Evolutionary conservation across 352 stramenopile species (phyloP), one percentile per base, ranked within the genome.

Genomic region (Phytophthora parvispora): DNA sequence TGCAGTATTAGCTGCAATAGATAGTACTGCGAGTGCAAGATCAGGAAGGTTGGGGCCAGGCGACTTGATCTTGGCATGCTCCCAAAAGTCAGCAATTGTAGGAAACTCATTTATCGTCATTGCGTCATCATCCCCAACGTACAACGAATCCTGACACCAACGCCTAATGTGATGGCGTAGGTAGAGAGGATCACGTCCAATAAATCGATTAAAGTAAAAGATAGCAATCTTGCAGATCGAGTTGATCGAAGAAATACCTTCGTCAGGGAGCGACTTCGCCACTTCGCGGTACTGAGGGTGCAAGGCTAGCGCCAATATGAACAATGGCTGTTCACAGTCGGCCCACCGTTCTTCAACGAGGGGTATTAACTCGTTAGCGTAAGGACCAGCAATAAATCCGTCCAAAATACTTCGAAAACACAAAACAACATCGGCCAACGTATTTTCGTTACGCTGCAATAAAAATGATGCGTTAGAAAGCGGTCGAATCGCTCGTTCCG

Each of bases 281-380:
- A 13, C 34, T 2, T 66, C 47, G 7, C 52, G 12, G 51, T 60
- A 53, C 20, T 10, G 20, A 53, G 49, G 50, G 20, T 55, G 59
- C 13, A 66, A 24, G 16, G n/a, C 55, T 8, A 69, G 25, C 29
- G 62, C 43, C 25, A 69, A 31, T 20, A 64, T 47, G 20, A 54
- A 53, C 38, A 63, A 29, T 5, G 52, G 62, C 7, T 64, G 52
- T 1, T 69, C 62, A 42, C 62, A 69, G 27, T 50, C 22, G 6
- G 32, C 45, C 62, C 42, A 69, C 1, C 62, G 53, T 20, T 54
- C 38, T 50, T 64, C 53, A 29, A 64, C 43, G 27, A 43, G 48
- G 27, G 38, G 20, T 4, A 58, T 48, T 13, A 60, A 25, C 4
- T 42, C 15, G 60, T 24, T 6, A 38, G 42, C 18, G 12, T 63